Conservation (phyloP, 176 grass and related monocot species). For the Paspalum notatum region DNA sequence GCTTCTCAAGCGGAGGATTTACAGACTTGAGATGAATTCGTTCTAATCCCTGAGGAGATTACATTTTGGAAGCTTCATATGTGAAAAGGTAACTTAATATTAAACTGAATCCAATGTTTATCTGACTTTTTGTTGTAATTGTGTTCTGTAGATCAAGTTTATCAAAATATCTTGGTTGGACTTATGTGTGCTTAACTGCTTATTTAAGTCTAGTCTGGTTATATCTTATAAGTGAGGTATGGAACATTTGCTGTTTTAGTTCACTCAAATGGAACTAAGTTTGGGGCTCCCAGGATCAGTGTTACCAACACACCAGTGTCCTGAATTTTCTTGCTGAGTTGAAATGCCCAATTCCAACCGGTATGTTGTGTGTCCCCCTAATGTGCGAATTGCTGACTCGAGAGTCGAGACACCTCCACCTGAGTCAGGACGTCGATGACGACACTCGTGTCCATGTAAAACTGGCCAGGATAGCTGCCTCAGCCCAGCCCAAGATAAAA, state of each 20-base stretch:
- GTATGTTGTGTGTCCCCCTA: background rate
- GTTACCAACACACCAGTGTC: background rate
- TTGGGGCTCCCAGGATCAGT: background rate
- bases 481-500: too few relatives aligned
- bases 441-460: background rate
- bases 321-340: background rate
- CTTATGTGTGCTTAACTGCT: background rate
- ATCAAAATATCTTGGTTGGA: background rate
- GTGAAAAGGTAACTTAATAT: conserved; percentile 38
- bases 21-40: conserved; percentile 94
- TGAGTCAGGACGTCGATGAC: background rate
- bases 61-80: conserved; percentile 19
- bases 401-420: too few relatives aligned
- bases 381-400: background rate
- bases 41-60: conserved; percentile 55
- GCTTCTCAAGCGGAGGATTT: conserved; percentile 77
- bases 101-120: background rate
- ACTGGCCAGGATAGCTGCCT: background rate
- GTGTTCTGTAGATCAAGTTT: background rate
- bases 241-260: background rate
- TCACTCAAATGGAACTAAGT: background rate
- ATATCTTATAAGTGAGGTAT: background rate
- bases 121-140: conserved; percentile 14
- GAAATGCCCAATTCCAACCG: background rate
- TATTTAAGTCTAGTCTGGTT: background rate